phyloP scores from a whole-genome alignment of 1,284 basidiomycete genomes.

The Tetrapyrgos nigripes region DNA sequence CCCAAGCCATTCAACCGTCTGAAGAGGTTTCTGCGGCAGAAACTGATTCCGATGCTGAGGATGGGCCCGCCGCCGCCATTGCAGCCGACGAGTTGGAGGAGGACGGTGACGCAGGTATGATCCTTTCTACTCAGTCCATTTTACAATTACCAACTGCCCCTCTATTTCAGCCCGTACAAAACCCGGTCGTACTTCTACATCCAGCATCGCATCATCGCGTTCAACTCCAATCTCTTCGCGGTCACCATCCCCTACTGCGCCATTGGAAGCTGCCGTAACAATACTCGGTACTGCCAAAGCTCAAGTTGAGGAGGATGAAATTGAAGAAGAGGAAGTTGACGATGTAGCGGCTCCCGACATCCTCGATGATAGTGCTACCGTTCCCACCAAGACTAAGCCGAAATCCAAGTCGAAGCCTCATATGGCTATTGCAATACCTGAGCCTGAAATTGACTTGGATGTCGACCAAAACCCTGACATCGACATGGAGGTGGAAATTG shows the following conservation, averaged over 20 bases:
- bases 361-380: slow-evolving; percentile 5
- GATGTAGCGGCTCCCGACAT: slow-evolving; percentile 4
- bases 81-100: neutral
- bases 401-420: slow-evolving; percentile 2
- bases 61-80: neutral
- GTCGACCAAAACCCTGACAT: slow-evolving; percentile 7
- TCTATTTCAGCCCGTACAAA: neutral
- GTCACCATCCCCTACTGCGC: neutral
- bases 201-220: neutral
- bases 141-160: neutral
- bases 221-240: neutral
- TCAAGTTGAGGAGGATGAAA: slow-evolving; percentile 34
- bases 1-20: slow-evolving; percentile 8
- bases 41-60: slow-evolving; percentile 10
- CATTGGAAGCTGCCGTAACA: neutral
- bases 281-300: slow-evolving; percentile 13
- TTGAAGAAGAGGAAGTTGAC: slow-evolving; percentile 28
- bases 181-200: neutral
- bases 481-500: slow-evolving; percentile 23
- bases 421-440: neutral
- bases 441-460: slow-evolving; percentile 2
- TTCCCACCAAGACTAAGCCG: slow-evolving; percentile 3
- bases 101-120: neutral
- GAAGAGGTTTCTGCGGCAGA: slow-evolving; percentile 5
- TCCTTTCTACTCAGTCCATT: neutral